Conservation (phyloP, 352 stramenopile genomes). For the Pythium graminicola region DNA sequence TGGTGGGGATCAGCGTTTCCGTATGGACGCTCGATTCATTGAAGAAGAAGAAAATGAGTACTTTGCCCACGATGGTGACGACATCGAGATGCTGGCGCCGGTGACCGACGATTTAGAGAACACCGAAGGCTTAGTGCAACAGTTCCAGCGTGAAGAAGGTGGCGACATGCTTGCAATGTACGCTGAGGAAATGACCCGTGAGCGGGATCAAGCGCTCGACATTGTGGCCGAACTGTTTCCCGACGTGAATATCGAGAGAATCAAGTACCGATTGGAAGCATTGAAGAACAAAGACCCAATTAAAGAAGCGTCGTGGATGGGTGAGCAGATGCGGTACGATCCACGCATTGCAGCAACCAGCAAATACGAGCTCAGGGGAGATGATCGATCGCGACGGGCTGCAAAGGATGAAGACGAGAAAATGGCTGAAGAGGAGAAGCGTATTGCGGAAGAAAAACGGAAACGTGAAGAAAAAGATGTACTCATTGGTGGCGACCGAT, state of each 20-base stretch:
- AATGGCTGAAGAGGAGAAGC: constrained; percentile 22
- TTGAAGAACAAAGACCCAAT: constrained; percentile 49
- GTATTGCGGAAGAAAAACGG: constrained; percentile 15
- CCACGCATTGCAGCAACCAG: constrained; percentile 32
- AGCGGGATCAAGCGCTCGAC: constrained; percentile 46
- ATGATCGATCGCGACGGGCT: constrained; percentile 7
- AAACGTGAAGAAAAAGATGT: constrained; percentile 42
- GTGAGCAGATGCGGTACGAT: constrained; percentile 63
- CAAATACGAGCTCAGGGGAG: constrained; percentile 51
- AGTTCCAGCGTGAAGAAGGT: constrained; percentile 43
- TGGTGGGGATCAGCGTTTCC: constrained; percentile 68
- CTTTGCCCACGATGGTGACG: constrained; percentile 23
- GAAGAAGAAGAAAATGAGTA: constrained; percentile 61
- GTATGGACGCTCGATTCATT: constrained; percentile 69
- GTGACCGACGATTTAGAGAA: constrained; percentile 15
- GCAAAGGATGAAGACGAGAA: constrained; percentile 15
- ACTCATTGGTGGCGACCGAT: constrained; percentile 53
- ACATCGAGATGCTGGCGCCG: constrained; percentile 9
- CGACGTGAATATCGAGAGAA: constrained; percentile 56
- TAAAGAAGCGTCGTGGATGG: constrained; percentile 78
- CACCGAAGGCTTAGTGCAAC: constrained; percentile 32
- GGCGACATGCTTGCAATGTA: constrained; percentile 27
- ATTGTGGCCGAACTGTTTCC: constrained; percentile 57
- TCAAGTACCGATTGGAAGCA: constrained; percentile 43
- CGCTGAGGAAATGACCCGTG: constrained; percentile 37